Evolutionary conservation across 2,329 filamentous ascomycete genomes (phyloP), one percentile per base, ranked within the genome.

Genomic region (Trichophyton rubrum): DNA sequence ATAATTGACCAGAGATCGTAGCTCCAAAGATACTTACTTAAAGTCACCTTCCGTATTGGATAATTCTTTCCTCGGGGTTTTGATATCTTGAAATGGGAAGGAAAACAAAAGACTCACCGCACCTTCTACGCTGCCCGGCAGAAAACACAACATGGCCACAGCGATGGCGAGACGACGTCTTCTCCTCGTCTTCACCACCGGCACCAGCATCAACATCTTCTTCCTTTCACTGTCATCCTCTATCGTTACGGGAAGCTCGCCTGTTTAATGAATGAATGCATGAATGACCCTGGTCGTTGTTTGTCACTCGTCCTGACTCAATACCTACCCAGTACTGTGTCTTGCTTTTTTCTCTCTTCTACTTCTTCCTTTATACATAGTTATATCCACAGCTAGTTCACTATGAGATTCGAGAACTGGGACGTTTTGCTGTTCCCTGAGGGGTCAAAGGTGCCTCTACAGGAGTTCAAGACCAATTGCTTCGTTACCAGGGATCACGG

Each of bases 321-420:
- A 13, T 8, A 33, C 6, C 20, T 17, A 27, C 8, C 38, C 15
- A 22, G 33, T 13, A 3, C 33, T 35, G 33, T 35, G 33, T 13
- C 33, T 35, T 13, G 33, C 33, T 35, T 13, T 9, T 17, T 22
- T 59, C 72, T 79, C n/a, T 11, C 17, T 27, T 15, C 53, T 11
- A 22, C n/a, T 9, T 56, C 53, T 56, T 35, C 45, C 11, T 13
- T 22, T 41, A 17, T 24, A 57, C 9, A 40, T 24, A 38, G 3
- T n/a, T 22, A 56, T 17, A 22, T 22, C 15, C 22, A 41, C 35
- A 15, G 11, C 30, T 17, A 38, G 27, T 13, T 30, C 45, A 41
- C 67, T 64, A 95, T 95, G 90, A 85, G 89, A 62, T 95, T 87
- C 78, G 82, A 89, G 67, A 85, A 89, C 68, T 95, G 89, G 90